phyloP scores from a whole-genome alignment of 2,329 filamentous ascomycete genomes.

The Thielaviopsis euricoi region DNA sequence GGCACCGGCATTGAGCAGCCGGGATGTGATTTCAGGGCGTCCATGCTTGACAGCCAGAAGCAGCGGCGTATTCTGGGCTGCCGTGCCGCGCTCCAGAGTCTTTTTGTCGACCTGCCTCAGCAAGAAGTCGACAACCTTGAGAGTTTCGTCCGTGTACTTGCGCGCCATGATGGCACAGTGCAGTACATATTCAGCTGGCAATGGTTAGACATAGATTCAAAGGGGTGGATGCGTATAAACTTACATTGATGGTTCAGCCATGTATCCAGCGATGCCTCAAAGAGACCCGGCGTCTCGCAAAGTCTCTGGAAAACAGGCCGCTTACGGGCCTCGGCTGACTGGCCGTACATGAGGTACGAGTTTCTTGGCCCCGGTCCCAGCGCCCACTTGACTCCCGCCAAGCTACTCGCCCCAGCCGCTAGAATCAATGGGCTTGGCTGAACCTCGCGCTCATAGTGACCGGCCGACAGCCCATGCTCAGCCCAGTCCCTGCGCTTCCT shows the following conservation, averaged over 20 bases:
- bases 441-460: conserved; percentile 28
- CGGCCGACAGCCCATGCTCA: conserved; percentile 33
- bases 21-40: conserved; percentile 35
- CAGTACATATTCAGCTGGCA: conserved; percentile 42
- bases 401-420: conserved; percentile 37
- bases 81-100: conserved; percentile 44
- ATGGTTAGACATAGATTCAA: conserved; percentile 13
- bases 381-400: conserved; percentile 65
- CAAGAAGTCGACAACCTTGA: conserved; percentile 47
- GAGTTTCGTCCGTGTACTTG: conserved; percentile 21
- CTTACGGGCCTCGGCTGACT: conserved; percentile 38
- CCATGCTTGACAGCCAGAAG: conserved; percentile 45
- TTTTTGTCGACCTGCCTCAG: conserved; percentile 44
- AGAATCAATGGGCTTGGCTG: conserved; percentile 34
- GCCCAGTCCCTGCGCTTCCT: conserved; percentile 63
- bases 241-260: conserved; percentile 47
- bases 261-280: conserved; percentile 43
- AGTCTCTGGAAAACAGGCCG: conserved; percentile 48
- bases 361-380: conserved; percentile 51
- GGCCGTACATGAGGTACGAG: conserved; percentile 51
- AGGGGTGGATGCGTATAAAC: conserved; percentile 14
- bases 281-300: conserved; percentile 39
- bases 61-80: conserved; percentile 47
- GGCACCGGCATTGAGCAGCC: conserved; percentile 51
- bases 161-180: conserved; percentile 45